phyloP scores from a whole-genome alignment of 768 basidiomycete species.

The Gyrodon lividus region DNA sequence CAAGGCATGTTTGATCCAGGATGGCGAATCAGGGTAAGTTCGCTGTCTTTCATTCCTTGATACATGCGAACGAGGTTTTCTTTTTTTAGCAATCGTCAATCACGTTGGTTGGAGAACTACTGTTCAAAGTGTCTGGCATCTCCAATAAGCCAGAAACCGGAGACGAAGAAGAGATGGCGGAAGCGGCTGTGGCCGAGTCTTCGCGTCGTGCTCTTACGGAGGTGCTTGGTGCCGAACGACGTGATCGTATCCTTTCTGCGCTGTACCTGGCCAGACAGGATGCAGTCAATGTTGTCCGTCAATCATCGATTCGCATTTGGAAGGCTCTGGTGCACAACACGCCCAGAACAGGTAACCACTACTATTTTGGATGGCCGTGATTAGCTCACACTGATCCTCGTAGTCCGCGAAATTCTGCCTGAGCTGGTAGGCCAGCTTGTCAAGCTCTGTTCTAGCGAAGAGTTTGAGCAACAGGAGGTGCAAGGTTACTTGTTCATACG shows the following conservation, averaged over 20 bases:
- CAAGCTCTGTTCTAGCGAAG: slow-evolving; percentile 71
- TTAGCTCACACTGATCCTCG: slow-evolving; percentile 3
- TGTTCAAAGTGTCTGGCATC: slow-evolving; percentile 97
- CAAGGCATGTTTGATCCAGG: slow-evolving; percentile 91
- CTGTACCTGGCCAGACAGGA: slow-evolving; percentile 95
- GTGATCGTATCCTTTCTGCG: slow-evolving; percentile 88
- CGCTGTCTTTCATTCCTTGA: neutral
- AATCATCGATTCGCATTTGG: slow-evolving; percentile 94
- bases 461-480: slow-evolving; percentile 90
- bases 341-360: slow-evolving; percentile 71
- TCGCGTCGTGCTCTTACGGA: slow-evolving; percentile 86
- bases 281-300: slow-evolving; percentile 82
- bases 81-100: slow-evolving; percentile 82
- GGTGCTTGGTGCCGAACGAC: slow-evolving; percentile 81
- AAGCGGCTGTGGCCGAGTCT: slow-evolving; percentile 65
- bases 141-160: slow-evolving; percentile 78
- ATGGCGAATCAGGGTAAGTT: slow-evolving; percentile 89
- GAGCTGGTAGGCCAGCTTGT: slow-evolving; percentile 80
- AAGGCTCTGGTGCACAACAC: slow-evolving; percentile 96
- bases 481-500: neutral
- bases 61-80: slow-evolving; percentile 11
- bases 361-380: neutral
- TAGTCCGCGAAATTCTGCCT: slow-evolving; percentile 87
- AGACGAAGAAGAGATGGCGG: slow-evolving; percentile 69
- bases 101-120: slow-evolving; percentile 89